Conservation (phyloP, 2,329 filamentous ascomycete species). For the Myrmaecium sp. region DNA sequence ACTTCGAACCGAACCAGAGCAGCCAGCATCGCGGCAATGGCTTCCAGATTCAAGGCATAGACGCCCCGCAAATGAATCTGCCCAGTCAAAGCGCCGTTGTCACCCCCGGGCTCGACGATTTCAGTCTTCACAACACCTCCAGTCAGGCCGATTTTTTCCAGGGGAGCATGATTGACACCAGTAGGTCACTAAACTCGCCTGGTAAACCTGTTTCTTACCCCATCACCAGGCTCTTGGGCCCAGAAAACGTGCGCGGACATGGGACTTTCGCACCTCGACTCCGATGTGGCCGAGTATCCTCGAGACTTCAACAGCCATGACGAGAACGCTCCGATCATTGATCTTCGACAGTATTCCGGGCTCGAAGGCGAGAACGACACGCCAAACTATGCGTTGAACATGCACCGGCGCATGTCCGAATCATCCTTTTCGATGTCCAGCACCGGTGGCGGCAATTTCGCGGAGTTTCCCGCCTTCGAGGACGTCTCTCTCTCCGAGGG, state of each 20-base stretch:
- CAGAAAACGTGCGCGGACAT: constrained; percentile 22
- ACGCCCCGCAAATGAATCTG: too few species aligned
- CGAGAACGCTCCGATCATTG: constrained; percentile 24
- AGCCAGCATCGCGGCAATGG: too few species aligned
- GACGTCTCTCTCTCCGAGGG: constrained; percentile 55
- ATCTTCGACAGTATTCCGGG: constrained; percentile 19
- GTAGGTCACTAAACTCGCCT: constrained; percentile 10
- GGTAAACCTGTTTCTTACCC: constrained; percentile 8
- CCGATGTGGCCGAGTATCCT: constrained; percentile 15
- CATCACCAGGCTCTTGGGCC: constrained; percentile 18
- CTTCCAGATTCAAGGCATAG: too few species aligned
- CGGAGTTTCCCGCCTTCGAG: constrained; percentile 54
- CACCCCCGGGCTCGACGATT: too few species aligned
- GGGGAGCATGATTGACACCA: too few species aligned
- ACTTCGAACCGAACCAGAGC: too few species aligned
- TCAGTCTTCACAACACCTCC: too few species aligned
- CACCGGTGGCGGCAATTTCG: constrained; percentile 35
- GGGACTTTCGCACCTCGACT: too few species aligned
- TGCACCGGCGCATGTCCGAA: constrained; percentile 49
- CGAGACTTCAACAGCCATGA: constrained; percentile 19
- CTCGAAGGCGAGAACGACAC: constrained; percentile 13
- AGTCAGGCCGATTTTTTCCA: too few species aligned
- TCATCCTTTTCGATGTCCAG: constrained; percentile 60
- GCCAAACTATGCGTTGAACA: constrained; percentile 25
- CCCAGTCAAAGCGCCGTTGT: too few species aligned